These are phyloP conservation scores for Suillus luteus DNA, from an alignment of 768 basidiomycete species.

Conservation along the genomic window DNA sequence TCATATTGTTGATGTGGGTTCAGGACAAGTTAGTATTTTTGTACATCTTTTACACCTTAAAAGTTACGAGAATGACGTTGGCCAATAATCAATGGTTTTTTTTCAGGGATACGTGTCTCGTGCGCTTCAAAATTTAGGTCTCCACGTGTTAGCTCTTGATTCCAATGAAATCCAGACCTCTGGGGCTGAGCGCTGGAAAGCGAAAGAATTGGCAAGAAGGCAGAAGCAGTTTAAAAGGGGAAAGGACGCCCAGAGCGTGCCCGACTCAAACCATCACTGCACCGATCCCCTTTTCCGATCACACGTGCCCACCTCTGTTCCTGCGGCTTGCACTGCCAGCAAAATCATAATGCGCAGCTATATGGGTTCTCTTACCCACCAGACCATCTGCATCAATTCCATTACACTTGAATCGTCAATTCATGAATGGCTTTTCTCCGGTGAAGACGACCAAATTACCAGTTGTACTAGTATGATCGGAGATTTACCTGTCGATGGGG, in stretches of 20 bases:
- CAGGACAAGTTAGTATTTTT: conserved; percentile 57
- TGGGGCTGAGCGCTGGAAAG: conserved; percentile 54
- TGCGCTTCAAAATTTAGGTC: conserved; percentile 34
- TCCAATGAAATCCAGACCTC: conserved; percentile 56
- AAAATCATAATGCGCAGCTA: neutral
- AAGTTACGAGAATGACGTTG: neutral
- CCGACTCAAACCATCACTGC: neutral
- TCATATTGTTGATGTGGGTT: conserved; percentile 71
- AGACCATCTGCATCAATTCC: conserved; percentile 56
- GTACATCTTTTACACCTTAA: neutral
- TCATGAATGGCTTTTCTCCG: conserved; percentile 50
- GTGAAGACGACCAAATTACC: conserved; percentile 1
- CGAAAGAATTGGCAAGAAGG: conserved; percentile 24
- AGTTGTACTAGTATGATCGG: neutral
- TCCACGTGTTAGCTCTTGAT: conserved; percentile 69
- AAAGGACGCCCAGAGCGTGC: conserved; percentile 8
- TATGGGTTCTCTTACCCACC: conserved; percentile 50
- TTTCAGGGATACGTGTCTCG: conserved; percentile 66
- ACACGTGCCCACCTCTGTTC: conserved; percentile 5
- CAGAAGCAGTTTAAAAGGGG: conserved; percentile 16
- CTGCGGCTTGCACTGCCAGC: conserved; percentile 4
- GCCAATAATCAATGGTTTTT: conserved; percentile 9
- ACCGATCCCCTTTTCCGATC: neutral
- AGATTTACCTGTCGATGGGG: neutral
- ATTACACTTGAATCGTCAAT: conserved; percentile 47